A percentile compares a stretch with the other conserved stretches of the same genome.
Conservation (phyloP, 495 filamentous ascomycete species). For the Pseudevernia furfuracea region DNA sequence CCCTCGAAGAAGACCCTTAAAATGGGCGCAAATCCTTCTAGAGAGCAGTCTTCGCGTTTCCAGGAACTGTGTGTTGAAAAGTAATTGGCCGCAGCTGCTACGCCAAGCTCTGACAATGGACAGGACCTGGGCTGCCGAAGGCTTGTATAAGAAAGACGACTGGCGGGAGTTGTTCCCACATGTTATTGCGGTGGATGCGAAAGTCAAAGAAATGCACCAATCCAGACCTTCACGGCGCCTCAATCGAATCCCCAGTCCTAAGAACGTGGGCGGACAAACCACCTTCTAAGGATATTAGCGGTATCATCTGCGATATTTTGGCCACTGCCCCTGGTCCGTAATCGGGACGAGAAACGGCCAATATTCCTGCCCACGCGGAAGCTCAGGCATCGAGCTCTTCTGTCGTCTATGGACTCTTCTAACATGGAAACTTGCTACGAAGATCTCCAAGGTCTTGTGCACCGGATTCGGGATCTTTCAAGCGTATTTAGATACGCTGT, state of each 20-base stretch:
- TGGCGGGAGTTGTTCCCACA: slow-evolving; percentile 1
- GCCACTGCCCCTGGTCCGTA: background rate
- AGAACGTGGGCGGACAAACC: background rate
- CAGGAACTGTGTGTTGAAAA: slow-evolving; percentile 1
- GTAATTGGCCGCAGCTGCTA: slow-evolving; percentile 12
- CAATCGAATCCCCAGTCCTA: background rate
- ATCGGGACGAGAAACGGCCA: background rate
- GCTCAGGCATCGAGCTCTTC: background rate
- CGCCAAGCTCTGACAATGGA: slow-evolving; percentile 20
- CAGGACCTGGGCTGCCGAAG: slow-evolving; percentile 15
- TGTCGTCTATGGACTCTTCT: background rate
- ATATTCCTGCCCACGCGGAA: background rate
- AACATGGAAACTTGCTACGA: background rate
- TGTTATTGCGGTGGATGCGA: slow-evolving; percentile 2
- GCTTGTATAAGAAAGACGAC: slow-evolving; percentile 7
- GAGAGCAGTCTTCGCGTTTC: slow-evolving; percentile 11
- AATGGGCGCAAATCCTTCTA: background rate
- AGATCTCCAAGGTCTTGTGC: background rate
- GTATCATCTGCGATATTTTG: background rate
- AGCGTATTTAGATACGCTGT: background rate
- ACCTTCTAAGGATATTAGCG: background rate
- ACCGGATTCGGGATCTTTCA: background rate
- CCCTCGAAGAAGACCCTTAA: background rate
- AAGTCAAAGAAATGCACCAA: background rate
- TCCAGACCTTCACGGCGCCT: background rate